Evolutionary conservation across 441 rosid genomes (phyloP).

Genomic region (Gossypium gossypioides): DNA sequence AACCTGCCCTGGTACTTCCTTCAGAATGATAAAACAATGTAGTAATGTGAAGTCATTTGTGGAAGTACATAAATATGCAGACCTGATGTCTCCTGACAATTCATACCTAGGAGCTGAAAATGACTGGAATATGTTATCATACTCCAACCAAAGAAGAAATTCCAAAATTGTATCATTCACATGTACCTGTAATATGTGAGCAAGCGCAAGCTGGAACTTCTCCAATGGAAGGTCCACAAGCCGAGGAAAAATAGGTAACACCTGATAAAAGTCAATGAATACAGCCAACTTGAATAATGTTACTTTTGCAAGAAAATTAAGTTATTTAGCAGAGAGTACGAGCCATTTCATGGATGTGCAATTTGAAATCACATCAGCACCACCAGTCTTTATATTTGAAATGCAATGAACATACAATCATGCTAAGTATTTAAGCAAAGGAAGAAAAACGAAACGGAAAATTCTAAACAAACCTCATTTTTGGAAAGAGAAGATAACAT

Average conservation of each 20-base stretch:
- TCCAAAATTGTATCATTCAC: not conserved
- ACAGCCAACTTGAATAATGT: not conserved
- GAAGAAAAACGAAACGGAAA: not conserved
- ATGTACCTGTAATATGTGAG: slow-evolving; percentile 88
- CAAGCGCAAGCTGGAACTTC: slow-evolving; percentile 95
- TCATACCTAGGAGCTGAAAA: not conserved
- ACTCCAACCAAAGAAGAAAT: not conserved
- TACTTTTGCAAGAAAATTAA: not conserved
- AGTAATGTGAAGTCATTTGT: not conserved
- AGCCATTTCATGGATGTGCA: no score
- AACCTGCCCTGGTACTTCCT: not conserved
- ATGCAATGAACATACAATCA: not conserved
- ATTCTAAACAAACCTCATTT: slow-evolving; percentile 53
- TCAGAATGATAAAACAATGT: not conserved
- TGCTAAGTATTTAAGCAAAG: not conserved
- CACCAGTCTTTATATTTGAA: not conserved
- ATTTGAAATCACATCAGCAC: not conserved
- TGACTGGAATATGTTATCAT: not conserved
- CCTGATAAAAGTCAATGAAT: slow-evolving; percentile 40
- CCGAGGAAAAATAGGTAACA: slow-evolving; percentile 87
- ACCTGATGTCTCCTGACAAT: not conserved
- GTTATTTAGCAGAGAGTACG: not conserved
- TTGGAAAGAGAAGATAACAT: slow-evolving; percentile 91
- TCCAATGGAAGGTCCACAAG: slow-evolving; percentile 85
- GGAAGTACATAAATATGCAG: not conserved